A percentile compares a stretch with the other conserved stretches of the same genome.
phyloP scores from a whole-genome alignment of 2,329 filamentous ascomycete species.

The Juglanconis juglandina region DNA sequence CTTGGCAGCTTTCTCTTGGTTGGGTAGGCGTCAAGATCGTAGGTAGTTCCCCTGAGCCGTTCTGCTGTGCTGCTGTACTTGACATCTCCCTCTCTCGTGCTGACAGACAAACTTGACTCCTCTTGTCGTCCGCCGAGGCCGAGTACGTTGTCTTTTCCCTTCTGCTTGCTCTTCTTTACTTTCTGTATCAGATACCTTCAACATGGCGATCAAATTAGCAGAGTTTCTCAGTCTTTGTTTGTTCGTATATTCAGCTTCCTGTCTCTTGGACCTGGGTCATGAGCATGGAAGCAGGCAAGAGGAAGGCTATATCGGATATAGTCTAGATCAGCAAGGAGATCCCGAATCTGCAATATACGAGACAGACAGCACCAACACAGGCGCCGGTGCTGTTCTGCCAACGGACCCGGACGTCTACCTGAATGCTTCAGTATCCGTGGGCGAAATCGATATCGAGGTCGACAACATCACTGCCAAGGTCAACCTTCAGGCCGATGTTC shows the following conservation, averaged over 20 bases:
- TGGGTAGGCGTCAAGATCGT: too few relatives aligned
- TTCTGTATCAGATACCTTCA: neutral
- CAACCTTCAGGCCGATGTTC: constrained; percentile 57
- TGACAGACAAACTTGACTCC: too few relatives aligned
- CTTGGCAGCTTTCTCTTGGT: too few relatives aligned
- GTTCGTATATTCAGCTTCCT: neutral
- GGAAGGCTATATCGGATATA: constrained; percentile 55
- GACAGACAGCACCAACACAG: constrained; percentile 44
- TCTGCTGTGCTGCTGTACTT: too few relatives aligned
- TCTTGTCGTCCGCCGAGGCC: too few relatives aligned
- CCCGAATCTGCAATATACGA: constrained; percentile 50
- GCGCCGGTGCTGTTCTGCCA: constrained; percentile 38
- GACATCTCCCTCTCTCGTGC: too few relatives aligned
- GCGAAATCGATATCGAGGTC: constrained; percentile 56
- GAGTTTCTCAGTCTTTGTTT: neutral
- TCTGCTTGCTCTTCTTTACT: neutral
- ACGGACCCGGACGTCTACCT: constrained; percentile 57
- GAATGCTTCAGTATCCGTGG: constrained; percentile 55
- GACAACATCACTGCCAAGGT: constrained; percentile 59
- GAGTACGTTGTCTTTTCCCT: neutral
- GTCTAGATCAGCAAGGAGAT: constrained; percentile 48
- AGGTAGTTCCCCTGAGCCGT: too few relatives aligned
- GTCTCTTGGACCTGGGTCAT: constrained; percentile 2
- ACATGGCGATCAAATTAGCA: neutral
- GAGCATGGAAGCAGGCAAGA: constrained; percentile 22